These are phyloP conservation scores for Epichloe uncinata DNA, from an alignment of 2,329 filamentous ascomycete genomes.

Conservation along the genomic window DNA sequence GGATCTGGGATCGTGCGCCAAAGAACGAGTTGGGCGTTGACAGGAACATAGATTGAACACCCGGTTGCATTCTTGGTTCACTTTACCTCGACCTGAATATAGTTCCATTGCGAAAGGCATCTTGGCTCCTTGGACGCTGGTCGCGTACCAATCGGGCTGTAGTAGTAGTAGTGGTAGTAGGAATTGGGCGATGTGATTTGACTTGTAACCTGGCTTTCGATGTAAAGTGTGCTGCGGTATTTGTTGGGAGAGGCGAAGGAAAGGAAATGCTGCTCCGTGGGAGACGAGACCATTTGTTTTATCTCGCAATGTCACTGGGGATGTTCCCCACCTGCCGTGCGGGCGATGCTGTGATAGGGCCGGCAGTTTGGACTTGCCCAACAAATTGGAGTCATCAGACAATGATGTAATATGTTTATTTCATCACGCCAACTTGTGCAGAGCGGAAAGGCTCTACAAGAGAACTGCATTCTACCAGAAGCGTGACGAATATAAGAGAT, in stretches of 20 bases:
- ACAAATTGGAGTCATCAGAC: background rate
- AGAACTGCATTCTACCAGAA: too few species aligned
- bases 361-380: background rate
- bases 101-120: conserved; percentile 20
- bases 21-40: background rate
- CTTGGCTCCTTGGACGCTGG: conserved; percentile 11
- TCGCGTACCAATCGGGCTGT: conserved; percentile 8
- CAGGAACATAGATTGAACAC: conserved; percentile 22
- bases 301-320: too few species aligned
- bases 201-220: too few species aligned
- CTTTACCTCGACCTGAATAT: conserved; percentile 32
- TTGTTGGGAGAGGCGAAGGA: background rate
- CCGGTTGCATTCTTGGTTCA: conserved; percentile 31
- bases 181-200: background rate
- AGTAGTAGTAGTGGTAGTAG: background rate
- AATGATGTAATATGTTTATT: background rate
- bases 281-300: background rate
- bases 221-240: background rate
- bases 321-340: background rate
- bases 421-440: background rate
- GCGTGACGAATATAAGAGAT: too few species aligned
- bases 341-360: conserved; percentile 1
- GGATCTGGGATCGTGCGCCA: too few species aligned
- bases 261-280: background rate
- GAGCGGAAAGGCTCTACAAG: too few species aligned